Base-by-base conservation (phyloP, 225 moss, liverwort and hornwort genomes). In the Pseudisothecium myosuroides region DNA sequence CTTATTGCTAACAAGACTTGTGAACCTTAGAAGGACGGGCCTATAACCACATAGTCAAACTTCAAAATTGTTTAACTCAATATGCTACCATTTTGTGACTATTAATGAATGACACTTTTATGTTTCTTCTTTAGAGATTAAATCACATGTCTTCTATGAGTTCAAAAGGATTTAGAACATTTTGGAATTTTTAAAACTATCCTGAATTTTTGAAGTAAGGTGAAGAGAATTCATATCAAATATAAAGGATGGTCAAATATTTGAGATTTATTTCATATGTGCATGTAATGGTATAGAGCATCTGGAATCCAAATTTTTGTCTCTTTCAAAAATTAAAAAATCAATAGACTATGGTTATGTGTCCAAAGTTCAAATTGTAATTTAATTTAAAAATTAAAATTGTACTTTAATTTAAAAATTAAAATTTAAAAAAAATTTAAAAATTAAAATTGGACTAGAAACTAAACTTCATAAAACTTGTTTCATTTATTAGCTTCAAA, bases 331-430 rank as follows among this genome's bases (percentile, higher is more conserved):
- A 22, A 67, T 68, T n/a, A 68, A 0, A 32, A 68, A 37, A 67
- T 67, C 0, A 6, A 0, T 37, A n/a, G 68, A 68, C 4, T 22
- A 0, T 37, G 22, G 37, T n/a, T 37, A n/a, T n/a, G n/a, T 0
- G 0, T 0, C 4, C 18, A n/a, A 22, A 68, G 4, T 22, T 22
- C 4, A 68, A 68, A n/a, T 23, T 68, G 2, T 12, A 7, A n/a
- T 68, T n/a, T n/a, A n/a, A n/a, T n/a, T n/a, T n/a, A 37, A 67
- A n/a, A 21, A 12, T 12, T n/a, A 7, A n/a, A 68, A 68, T 68
- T 23, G 6, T 4, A n/a, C 20, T 39, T n/a, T n/a, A n/a, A n/a
- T n/a, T n/a, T n/a, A 37, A 67, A n/a, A 21, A 12, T 12, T n/a
- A 7, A n/a, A 68, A 68, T 68, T 23, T n/a, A n/a, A n/a, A n/a